Evolutionary conservation across 2,329 filamentous ascomycete genomes (phyloP).

Genomic region (Botrytis byssoidea): DNA sequence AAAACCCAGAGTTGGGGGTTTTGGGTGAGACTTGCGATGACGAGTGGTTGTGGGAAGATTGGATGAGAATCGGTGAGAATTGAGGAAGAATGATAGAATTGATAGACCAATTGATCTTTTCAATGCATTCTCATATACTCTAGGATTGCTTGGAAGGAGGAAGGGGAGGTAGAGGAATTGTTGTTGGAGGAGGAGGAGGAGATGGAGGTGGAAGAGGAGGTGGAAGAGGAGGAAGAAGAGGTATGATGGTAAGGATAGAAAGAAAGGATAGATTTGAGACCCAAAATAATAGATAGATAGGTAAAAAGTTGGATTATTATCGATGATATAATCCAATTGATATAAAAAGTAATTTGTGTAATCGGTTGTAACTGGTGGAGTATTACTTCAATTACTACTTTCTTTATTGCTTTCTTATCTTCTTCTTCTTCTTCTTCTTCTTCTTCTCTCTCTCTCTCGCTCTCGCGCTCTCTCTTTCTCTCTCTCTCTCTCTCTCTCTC

Average conservation of each 20-base stretch:
- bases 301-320: background rate
- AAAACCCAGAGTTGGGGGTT: background rate
- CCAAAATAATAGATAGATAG: background rate
- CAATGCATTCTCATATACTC: background rate
- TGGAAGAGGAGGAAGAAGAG: background rate
- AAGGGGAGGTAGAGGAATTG: too few species aligned
- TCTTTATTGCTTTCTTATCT: background rate
- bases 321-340: background rate
- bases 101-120: background rate
- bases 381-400: background rate
- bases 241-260: background rate
- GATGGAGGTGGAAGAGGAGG: too few species aligned
- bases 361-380: background rate
- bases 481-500: background rate
- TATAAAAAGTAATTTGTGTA: background rate
- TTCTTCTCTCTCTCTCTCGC: background rate
- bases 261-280: background rate
- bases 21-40: background rate
- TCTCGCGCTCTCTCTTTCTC: too few species aligned
- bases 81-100: background rate
- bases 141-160: background rate
- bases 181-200: too few species aligned
- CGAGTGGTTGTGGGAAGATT: background rate
- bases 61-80: background rate
- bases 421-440: background rate